Conservation (phyloP, 495 filamentous ascomycete genomes). For the Penicillium waksmanii region DNA sequence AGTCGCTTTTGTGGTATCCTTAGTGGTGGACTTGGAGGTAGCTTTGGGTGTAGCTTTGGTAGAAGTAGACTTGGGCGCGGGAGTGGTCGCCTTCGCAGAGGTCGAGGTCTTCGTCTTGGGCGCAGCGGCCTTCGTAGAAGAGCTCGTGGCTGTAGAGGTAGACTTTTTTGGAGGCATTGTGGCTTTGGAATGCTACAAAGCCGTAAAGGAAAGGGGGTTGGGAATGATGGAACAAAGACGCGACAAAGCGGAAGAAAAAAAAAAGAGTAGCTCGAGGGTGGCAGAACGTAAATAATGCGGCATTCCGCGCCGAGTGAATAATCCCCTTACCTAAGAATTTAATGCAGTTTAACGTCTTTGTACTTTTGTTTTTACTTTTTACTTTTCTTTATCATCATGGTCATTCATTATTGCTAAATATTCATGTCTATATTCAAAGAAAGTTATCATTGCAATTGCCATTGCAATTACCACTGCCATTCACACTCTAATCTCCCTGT, state of each 20-base stretch:
- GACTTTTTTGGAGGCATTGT: constrained; percentile 45
- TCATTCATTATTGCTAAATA: too few relatives aligned
- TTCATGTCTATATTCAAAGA: too few relatives aligned
- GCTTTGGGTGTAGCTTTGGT: constrained; percentile 23
- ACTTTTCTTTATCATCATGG: too few relatives aligned
- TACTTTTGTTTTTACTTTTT: too few relatives aligned
- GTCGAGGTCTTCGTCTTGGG: constrained; percentile 5
- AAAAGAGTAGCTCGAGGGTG: background rate
- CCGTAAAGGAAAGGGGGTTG: constrained; percentile 4
- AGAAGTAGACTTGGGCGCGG: constrained; percentile 22
- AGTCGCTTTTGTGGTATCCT: constrained; percentile 14
- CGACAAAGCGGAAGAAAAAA: constrained; percentile 2
- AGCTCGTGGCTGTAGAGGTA: constrained; percentile 21
- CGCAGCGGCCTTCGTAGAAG: constrained; percentile 5
- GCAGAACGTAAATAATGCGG: constrained; percentile 20
- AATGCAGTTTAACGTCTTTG: too few relatives aligned
- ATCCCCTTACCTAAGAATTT: too few relatives aligned
- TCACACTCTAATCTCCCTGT: background rate
- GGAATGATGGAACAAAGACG: constrained; percentile 9
- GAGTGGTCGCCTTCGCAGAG: constrained; percentile 1
- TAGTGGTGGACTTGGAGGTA: constrained; percentile 13
- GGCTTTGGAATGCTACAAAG: constrained; percentile 15
- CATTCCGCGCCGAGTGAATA: constrained; percentile 24
- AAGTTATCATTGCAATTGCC: too few relatives aligned
- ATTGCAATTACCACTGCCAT: too few relatives aligned